These are phyloP conservation scores for Maudiozyma pseudohumilis DNA, from an alignment of 805 yeast species.

Conservation along the genomic window DNA sequence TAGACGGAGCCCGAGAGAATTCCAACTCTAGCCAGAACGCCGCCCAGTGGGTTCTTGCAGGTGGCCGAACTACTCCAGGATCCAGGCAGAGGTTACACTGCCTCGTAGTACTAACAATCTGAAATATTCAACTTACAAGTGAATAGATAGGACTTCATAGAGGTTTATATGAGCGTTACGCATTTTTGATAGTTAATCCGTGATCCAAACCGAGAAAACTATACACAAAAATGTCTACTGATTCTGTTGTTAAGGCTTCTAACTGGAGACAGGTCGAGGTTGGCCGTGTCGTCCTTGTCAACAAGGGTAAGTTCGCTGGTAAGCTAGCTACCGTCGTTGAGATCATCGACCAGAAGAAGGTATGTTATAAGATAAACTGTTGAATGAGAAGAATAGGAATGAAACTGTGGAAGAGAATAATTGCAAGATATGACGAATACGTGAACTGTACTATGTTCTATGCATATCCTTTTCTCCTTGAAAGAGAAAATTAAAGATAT, in stretches of 20 bases:
- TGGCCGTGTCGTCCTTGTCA: constrained; percentile 95
- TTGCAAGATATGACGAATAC: too few species aligned
- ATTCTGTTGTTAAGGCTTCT: constrained; percentile 82
- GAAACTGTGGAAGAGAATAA: background rate
- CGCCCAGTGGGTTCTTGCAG: too few species aligned
- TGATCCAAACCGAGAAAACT: constrained; percentile 4
- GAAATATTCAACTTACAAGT: background rate
- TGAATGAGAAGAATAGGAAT: background rate
- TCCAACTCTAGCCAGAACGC: too few species aligned
- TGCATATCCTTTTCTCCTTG: too few species aligned
- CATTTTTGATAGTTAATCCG: constrained; percentile 1
- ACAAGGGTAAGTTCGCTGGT: constrained; percentile 61
- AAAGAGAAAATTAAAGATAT: too few species aligned
- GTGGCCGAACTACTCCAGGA: too few species aligned
- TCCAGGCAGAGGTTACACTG: too few species aligned
- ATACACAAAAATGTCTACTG: constrained; percentile 44
- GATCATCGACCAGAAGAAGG: constrained; percentile 98
- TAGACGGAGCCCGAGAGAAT: too few species aligned
- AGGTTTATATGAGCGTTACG: background rate
- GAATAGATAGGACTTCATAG: background rate
- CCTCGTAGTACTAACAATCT: background rate
- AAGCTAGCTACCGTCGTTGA: constrained; percentile 96
- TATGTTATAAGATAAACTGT: constrained; percentile 35
- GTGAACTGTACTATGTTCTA: too few species aligned
- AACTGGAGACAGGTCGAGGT: constrained; percentile 99